These are phyloP conservation scores for Penicillium crystallinum DNA, from an alignment of 495 filamentous ascomycete species.

Conservation along the genomic window DNA sequence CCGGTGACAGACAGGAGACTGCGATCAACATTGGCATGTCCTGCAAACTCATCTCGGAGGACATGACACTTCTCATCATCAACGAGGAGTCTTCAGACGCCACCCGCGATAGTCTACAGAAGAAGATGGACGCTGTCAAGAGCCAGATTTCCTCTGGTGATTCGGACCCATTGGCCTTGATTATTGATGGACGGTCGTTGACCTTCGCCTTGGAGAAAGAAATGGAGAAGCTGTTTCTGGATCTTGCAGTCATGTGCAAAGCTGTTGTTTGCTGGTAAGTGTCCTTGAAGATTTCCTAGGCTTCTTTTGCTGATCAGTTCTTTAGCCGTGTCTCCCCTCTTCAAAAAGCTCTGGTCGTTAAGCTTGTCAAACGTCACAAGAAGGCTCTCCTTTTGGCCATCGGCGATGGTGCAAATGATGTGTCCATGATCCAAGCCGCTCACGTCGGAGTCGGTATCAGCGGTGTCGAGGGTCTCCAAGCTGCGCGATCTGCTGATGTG, in stretches of 20 bases:
- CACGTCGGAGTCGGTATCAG: slow-evolving; percentile 98
- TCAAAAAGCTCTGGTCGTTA: slow-evolving; percentile 97
- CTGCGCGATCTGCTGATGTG: slow-evolving; percentile 92
- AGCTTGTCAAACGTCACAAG: slow-evolving; percentile 94
- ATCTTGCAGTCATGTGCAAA: slow-evolving; percentile 93
- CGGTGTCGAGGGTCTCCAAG: slow-evolving; percentile 97
- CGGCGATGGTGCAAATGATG: slow-evolving; percentile 97
- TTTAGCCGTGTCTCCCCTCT: slow-evolving; percentile 88
- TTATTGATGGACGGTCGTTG: slow-evolving; percentile 94
- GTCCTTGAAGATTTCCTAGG: slow-evolving; percentile 7
- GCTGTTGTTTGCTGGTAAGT: slow-evolving; percentile 91
- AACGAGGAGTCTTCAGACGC: slow-evolving; percentile 77
- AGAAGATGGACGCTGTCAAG: slow-evolving; percentile 85
- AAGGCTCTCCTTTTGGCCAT: slow-evolving; percentile 92
- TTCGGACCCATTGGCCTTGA: slow-evolving; percentile 81
- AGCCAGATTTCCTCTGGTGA: slow-evolving; percentile 72
- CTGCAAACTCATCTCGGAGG: slow-evolving; percentile 96
- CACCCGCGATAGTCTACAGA: slow-evolving; percentile 80
- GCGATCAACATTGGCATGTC: slow-evolving; percentile 99
- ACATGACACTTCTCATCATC: slow-evolving; percentile 96
- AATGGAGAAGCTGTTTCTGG: slow-evolving; percentile 88
- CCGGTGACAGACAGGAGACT: slow-evolving; percentile 96
- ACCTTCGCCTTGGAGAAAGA: slow-evolving; percentile 93
- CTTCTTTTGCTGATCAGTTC: not conserved
- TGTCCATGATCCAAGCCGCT: slow-evolving; percentile 99